These are phyloP conservation scores for Aspergillus sparsus DNA, from an alignment of 495 filamentous ascomycete genomes.

Conservation along the genomic window DNA sequence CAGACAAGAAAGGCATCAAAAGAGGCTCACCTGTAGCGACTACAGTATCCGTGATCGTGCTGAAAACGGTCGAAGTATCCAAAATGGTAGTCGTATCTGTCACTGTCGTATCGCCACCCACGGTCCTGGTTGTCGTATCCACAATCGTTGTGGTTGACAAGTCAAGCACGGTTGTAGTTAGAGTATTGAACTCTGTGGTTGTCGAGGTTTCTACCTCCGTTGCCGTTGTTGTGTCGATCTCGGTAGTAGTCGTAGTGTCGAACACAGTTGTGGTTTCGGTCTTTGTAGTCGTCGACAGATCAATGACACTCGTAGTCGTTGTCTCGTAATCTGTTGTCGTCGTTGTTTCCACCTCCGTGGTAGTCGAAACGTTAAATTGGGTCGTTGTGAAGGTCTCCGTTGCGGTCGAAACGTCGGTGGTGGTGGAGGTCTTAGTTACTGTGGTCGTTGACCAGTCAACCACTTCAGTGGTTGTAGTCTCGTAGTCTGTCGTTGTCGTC, in stretches of 20 bases:
- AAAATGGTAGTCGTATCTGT: background rate
- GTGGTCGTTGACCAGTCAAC: too few species aligned
- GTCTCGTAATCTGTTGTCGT: background rate
- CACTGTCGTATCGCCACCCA: too few species aligned
- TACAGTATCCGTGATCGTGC: background rate
- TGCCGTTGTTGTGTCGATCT: background rate
- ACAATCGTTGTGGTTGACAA: background rate
- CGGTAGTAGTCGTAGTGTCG: slow-evolving; percentile 11
- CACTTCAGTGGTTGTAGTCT: too few species aligned
- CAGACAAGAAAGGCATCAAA: background rate
- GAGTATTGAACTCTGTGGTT: background rate
- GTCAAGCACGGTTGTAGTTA: background rate
- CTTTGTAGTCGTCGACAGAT: background rate
- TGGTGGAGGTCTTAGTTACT: too few species aligned
- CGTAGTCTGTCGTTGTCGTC: background rate
- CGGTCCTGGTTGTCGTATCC: too few species aligned
- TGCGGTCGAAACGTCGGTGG: too few species aligned
- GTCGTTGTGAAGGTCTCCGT: too few species aligned
- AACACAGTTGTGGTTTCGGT: slow-evolving; percentile 11
- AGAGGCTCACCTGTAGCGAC: background rate
- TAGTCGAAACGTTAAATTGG: background rate
- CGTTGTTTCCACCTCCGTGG: background rate
- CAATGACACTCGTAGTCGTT: too few species aligned
- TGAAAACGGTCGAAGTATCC: background rate
- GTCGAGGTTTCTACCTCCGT: background rate